A percentile compares a stretch with the other conserved stretches of the same genome.
Conservation (phyloP, 2,329 filamentous ascomycete genomes). For the Colletotrichum sidae region DNA sequence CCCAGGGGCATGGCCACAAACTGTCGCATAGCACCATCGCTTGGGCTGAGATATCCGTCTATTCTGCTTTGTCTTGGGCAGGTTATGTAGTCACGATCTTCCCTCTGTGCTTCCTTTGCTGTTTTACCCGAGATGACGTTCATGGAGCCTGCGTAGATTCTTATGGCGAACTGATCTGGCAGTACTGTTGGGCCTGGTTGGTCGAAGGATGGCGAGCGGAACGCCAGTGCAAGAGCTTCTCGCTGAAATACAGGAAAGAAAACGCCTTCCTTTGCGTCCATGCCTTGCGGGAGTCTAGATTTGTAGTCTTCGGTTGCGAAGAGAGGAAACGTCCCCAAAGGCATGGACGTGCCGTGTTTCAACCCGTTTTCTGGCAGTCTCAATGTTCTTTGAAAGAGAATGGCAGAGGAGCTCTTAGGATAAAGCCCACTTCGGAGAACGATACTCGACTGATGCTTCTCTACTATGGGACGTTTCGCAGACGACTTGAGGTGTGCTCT, state of each 20-base stretch:
- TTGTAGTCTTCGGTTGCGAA: background rate
- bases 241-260: conserved; percentile 13
- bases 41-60: background rate
- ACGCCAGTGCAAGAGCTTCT: background rate
- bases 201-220: background rate
- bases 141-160: conserved; percentile 7
- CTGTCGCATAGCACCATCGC: background rate
- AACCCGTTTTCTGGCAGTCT: conserved; percentile 7
- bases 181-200: background rate
- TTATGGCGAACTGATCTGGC: conserved; percentile 1
- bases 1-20: conserved; percentile 21
- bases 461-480: background rate
- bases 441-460: background rate
- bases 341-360: background rate
- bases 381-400: conserved; percentile 9
- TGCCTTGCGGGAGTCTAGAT: background rate
- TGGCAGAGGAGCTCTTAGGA: background rate
- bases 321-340: conserved; percentile 6
- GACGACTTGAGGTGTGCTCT: background rate
- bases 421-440: background rate
- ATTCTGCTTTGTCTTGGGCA: conserved; percentile 2
- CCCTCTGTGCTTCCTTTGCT: background rate
- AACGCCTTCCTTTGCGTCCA: conserved; percentile 1
- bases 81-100: conserved; percentile 2
- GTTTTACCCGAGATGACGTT: conserved; percentile 8